Conservation (phyloP, 2,329 filamentous ascomycete genomes). For the Sporothrix brunneoviolacea region DNA sequence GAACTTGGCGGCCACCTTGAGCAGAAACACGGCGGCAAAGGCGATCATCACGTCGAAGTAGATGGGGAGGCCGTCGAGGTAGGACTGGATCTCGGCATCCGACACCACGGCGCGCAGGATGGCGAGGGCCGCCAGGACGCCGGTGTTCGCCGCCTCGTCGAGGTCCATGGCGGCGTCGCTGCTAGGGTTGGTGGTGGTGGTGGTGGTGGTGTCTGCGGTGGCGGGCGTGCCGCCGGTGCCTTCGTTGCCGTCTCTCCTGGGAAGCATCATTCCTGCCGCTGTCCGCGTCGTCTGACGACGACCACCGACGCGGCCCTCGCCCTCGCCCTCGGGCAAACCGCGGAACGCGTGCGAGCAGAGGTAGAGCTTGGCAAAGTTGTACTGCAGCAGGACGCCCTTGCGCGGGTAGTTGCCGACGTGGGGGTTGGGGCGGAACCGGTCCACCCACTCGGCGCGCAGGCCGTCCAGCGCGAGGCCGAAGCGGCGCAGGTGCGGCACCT, state of each 20-base stretch:
- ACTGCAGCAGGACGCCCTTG: constrained; percentile 28
- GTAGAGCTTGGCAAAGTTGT: constrained; percentile 29
- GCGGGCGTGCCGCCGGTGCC: neutral
- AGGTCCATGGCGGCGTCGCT: constrained; percentile 16
- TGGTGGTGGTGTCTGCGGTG: neutral
- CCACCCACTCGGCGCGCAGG: constrained; percentile 21
- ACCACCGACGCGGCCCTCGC: too few species aligned
- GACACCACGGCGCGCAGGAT: constrained; percentile 5
- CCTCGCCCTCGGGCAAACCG: constrained; percentile 13
- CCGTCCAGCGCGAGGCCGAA: constrained; percentile 21
- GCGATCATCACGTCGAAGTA: constrained; percentile 14
- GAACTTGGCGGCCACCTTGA: constrained; percentile 21
- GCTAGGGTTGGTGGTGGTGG: neutral
- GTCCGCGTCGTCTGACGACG: too few species aligned
- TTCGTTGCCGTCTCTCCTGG: too few species aligned
- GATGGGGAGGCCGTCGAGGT: constrained; percentile 9
- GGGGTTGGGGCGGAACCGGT: constrained; percentile 20
- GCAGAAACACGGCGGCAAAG: constrained; percentile 17
- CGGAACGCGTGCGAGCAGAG: constrained; percentile 28
- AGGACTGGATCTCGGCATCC: constrained; percentile 8
- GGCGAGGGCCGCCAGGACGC: constrained; percentile 14
- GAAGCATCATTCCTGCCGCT: too few species aligned
- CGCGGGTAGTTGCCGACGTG: constrained; percentile 28
- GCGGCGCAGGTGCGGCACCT: constrained; percentile 18
- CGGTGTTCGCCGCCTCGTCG: constrained; percentile 23